Base-by-base conservation (phyloP, 805 yeast genomes). In the Schizosaccharomyces cryophilus region DNA sequence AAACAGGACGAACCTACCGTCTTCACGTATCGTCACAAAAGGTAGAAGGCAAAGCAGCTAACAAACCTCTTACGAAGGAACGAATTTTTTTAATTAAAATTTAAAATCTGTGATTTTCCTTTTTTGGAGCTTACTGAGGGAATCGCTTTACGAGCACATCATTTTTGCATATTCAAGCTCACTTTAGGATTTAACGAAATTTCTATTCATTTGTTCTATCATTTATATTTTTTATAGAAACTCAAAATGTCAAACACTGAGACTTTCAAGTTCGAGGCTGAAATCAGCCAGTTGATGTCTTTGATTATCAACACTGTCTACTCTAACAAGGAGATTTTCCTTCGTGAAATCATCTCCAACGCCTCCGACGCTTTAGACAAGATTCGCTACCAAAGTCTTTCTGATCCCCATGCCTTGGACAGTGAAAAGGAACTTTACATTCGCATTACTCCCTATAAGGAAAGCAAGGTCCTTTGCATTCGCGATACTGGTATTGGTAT, bases 401-500 rank as follows among this genome's bases (percentile, higher is more conserved):
- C 89, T 63, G 96, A 93, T 72, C 94, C 96, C 68, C 77, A 87
- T 67, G 82, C 84, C 74, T 81, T 93, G 72, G 98, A 90, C 71
- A 73, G 93, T 65, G 97, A 93, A 77, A 95, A 96, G 63, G 95
- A 93, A 71, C 80, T 93, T 69, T 93, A 86, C 80, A 89, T 93
- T 73, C 87, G 99, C 81, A 82, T 93, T 71, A 93, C 95, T 66
- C 99, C 99, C 74, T 82, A 77, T 73, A 95, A 95, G 75, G 98
- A 93, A 68, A 81, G 83, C 72, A 87, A 88, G 74, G 84, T 90
- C 64, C 80, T 93, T 72, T 97, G 93, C 78, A 85, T 93, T 74
- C 88, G 97, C 79, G 99, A 93, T 75, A 82, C 97, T 64, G 99
- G 99, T 89, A 87, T 93, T 61, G 99, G 99, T 89, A 88, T 93